Evolutionary conservation across 2,329 filamentous ascomycete genomes (phyloP).

Genomic region (Talaromyces islandicus): DNA sequence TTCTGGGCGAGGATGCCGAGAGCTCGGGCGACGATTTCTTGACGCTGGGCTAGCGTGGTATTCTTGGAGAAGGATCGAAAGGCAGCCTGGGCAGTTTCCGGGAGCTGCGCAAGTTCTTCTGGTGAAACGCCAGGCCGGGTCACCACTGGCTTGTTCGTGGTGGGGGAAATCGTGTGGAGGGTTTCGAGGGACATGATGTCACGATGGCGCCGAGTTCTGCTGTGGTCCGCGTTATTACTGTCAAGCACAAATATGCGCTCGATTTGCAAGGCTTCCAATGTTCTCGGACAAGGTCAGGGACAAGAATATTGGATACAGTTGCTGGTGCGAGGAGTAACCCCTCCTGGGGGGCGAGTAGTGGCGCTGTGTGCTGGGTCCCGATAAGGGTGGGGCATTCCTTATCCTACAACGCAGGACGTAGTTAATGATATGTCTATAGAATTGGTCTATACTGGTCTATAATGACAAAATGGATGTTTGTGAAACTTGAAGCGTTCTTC

Average conservation of each 20-base stretch:
- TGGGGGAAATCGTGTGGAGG: slow-evolving; percentile 78
- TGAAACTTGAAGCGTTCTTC: background rate
- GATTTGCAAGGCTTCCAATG: background rate
- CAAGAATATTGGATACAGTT: background rate
- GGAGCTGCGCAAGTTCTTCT: slow-evolving; percentile 65
- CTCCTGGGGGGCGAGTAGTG: background rate
- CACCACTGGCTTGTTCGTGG: slow-evolving; percentile 77
- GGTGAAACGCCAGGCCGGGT: slow-evolving; percentile 69
- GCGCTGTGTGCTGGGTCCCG: background rate
- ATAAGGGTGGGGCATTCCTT: background rate
- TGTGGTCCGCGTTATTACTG: background rate
- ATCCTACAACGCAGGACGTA: background rate
- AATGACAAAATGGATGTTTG: background rate
- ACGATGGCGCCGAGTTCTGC: background rate
- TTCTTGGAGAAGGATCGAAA: slow-evolving; percentile 75
- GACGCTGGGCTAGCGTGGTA: slow-evolving; percentile 67
- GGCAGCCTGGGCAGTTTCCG: slow-evolving; percentile 64
- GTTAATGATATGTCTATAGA: background rate
- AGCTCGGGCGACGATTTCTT: slow-evolving; percentile 75
- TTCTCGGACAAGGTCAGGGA: background rate
- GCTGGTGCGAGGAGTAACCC: background rate
- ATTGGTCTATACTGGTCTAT: no score
- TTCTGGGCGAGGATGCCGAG: slow-evolving; percentile 63
- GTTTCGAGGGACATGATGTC: slow-evolving; percentile 47
- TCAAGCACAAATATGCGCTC: background rate